phyloP scores from a whole-genome alignment of 2,329 filamentous ascomycete genomes.

The Fusarium succisae region DNA sequence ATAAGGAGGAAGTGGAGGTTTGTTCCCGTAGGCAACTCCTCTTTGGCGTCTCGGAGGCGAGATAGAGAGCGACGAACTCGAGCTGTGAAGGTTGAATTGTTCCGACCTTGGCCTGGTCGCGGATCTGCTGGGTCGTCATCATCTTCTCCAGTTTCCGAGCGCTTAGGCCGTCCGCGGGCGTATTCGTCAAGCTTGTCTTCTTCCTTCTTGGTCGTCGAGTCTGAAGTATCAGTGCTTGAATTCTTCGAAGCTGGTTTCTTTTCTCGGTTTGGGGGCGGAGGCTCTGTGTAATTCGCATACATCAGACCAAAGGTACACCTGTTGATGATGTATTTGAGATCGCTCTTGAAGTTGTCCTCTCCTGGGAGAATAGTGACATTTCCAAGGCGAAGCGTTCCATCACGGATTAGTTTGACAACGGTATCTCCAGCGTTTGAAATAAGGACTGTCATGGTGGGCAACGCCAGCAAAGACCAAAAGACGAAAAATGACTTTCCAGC shows the following conservation, averaged over 20 bases:
- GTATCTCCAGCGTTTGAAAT: constrained; percentile 88
- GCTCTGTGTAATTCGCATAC: constrained; percentile 44
- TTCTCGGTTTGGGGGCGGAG: constrained; percentile 1
- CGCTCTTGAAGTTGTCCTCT: constrained; percentile 58
- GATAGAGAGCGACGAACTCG: constrained; percentile 49
- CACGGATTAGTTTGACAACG: constrained; percentile 70
- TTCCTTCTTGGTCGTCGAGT: constrained; percentile 17
- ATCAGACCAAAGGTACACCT: constrained; percentile 55
- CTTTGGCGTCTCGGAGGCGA: constrained; percentile 48
- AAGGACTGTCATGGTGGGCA: constrained; percentile 89
- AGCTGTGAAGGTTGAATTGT: constrained; percentile 44
- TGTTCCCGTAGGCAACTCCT: constrained; percentile 53
- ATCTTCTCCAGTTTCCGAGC: background rate
- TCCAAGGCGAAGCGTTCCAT: constrained; percentile 65
- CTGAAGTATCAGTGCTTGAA: background rate
- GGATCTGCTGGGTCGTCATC: background rate
- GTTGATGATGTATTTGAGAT: constrained; percentile 55
- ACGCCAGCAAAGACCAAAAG: constrained; percentile 87
- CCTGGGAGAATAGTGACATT: constrained; percentile 69
- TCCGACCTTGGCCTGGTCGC: constrained; percentile 31
- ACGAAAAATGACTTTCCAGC: constrained; percentile 87
- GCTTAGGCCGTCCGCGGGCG: constrained; percentile 8
- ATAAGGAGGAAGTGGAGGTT: constrained; percentile 74
- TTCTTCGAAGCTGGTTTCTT: background rate
- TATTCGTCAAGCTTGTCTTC: background rate